phyloP scores from a whole-genome alignment of 1,284 basidiomycete genomes.

The Pholiota adiposa region DNA sequence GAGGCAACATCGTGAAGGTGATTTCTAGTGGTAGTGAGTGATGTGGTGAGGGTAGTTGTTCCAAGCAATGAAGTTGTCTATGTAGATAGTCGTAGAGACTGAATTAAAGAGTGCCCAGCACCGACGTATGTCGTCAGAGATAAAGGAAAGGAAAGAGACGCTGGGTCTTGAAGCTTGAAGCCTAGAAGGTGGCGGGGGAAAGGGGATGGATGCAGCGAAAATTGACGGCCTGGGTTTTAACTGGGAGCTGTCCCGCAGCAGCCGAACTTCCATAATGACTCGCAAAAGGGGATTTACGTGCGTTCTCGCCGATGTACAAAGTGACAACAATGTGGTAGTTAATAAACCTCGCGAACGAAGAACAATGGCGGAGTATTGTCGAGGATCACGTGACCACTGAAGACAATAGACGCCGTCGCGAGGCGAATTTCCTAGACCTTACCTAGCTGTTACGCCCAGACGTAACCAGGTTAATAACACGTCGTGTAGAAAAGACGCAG shows the following conservation, averaged over 20 bases:
- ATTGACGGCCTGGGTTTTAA: slow-evolving; percentile 15
- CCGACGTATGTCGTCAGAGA: slow-evolving; percentile 15
- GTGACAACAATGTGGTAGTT: slow-evolving; percentile 13
- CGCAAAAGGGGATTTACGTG: slow-evolving; percentile 7
- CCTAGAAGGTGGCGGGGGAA: slow-evolving; percentile 4
- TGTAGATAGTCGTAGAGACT: background rate
- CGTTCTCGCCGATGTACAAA: slow-evolving; percentile 18
- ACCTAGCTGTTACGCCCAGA: background rate
- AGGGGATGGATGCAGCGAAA: background rate
- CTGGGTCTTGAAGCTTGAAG: slow-evolving; percentile 11
- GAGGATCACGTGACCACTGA: slow-evolving; percentile 17
- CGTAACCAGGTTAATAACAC: background rate
- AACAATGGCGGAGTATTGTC: slow-evolving; percentile 15
- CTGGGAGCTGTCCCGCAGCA: background rate
- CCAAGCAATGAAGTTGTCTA: slow-evolving; percentile 7
- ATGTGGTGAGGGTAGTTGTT: slow-evolving; percentile 7
- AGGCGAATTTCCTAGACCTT: background rate
- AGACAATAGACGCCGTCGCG: slow-evolving; percentile 20
- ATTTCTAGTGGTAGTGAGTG: slow-evolving; percentile 6
- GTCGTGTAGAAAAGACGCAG: background rate
- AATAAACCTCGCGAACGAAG: background rate
- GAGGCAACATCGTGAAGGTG: slow-evolving; percentile 41
- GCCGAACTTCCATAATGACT: slow-evolving; percentile 1
- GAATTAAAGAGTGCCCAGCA: slow-evolving; percentile 20
- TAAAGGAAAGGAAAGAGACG: slow-evolving; percentile 15